A percentile compares a stretch with the other conserved stretches of the same genome.
Conservation (phyloP, 2,329 filamentous ascomycete species). For the Sporothrix inflata region DNA sequence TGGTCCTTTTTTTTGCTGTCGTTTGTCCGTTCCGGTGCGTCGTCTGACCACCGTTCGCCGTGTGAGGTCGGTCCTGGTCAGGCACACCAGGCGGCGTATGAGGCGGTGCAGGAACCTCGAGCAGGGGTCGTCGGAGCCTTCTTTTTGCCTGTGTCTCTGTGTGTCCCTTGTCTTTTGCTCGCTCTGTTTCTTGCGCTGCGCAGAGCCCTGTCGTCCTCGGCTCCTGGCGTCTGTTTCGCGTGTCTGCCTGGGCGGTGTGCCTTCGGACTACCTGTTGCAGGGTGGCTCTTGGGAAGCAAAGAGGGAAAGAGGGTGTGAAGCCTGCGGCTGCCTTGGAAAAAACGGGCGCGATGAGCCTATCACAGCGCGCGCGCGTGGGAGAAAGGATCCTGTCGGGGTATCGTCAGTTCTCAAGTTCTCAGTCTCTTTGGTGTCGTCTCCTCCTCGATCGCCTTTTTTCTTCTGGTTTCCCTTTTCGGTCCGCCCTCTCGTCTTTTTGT, state of each 20-base stretch:
- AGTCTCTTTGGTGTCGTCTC: background rate
- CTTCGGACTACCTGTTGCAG: background rate
- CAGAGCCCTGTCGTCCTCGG: constrained; percentile 8
- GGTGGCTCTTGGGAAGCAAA: background rate
- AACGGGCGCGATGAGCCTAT: constrained; percentile 9
- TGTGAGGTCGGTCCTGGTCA: constrained; percentile 10
- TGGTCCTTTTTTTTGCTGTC: background rate
- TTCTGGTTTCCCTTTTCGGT: background rate
- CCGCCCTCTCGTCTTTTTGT: background rate
- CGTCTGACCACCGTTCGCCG: constrained; percentile 18
- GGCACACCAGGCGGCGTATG: constrained; percentile 12
- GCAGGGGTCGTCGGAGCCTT: background rate
- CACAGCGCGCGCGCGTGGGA: background rate
- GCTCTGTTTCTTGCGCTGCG: background rate
- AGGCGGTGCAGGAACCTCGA: background rate
- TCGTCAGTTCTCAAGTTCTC: constrained; percentile 1
- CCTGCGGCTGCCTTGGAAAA: constrained; percentile 11
- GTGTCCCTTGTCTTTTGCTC: background rate
- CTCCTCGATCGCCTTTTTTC: constrained; percentile 7
- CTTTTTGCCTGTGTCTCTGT: background rate
- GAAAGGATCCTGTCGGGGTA: background rate
- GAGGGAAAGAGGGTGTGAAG: constrained; percentile 19
- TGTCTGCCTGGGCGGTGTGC: constrained; percentile 21
- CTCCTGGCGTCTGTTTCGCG: constrained; percentile 16
- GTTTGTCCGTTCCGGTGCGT: background rate